phyloP scores from a whole-genome alignment of 106 monocot species.

The Dioscorea zingiberensis region DNA sequence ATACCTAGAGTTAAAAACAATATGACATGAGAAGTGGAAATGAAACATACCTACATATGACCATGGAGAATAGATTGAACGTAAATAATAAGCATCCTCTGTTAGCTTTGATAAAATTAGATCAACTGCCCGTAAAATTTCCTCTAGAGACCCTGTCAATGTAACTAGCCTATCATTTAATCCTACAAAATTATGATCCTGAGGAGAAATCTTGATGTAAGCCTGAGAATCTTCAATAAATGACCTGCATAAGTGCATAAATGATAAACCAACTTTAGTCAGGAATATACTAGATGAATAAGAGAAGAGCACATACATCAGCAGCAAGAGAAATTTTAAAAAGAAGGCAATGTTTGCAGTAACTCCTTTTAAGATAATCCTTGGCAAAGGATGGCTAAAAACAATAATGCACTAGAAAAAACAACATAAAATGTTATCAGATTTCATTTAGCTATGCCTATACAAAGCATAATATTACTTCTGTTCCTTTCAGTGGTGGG shows the following conservation, averaged over 20 bases:
- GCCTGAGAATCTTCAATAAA: slow-evolving; percentile 95
- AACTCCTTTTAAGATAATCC: too few relatives aligned
- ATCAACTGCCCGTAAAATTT: slow-evolving; percentile 70
- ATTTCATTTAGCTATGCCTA: too few relatives aligned
- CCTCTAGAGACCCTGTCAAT: slow-evolving; percentile 68
- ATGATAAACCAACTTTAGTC: background rate
- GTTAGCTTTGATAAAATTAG: slow-evolving; percentile 72
- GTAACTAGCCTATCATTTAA: slow-evolving; percentile 91
- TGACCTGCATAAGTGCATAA: slow-evolving; percentile 43
- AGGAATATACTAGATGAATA: background rate
- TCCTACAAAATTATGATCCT: slow-evolving; percentile 69
- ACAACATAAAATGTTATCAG: too few relatives aligned
- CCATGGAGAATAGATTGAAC: slow-evolving; percentile 62
- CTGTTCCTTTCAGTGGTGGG: too few relatives aligned
- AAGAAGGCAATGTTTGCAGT: too few relatives aligned
- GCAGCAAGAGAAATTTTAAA: too few relatives aligned
- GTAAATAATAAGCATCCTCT: slow-evolving; percentile 88
- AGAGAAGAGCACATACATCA: too few relatives aligned
- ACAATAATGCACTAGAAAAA: too few relatives aligned
- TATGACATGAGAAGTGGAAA: too few relatives aligned
- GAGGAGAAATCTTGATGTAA: slow-evolving; percentile 98
- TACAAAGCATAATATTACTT: too few relatives aligned
- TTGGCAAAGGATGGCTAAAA: too few relatives aligned
- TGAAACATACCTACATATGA: slow-evolving; percentile 67
- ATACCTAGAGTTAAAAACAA: too few relatives aligned